phyloP scores from a whole-genome alignment of 768 basidiomycete genomes.

The Tylopilus sp. region DNA sequence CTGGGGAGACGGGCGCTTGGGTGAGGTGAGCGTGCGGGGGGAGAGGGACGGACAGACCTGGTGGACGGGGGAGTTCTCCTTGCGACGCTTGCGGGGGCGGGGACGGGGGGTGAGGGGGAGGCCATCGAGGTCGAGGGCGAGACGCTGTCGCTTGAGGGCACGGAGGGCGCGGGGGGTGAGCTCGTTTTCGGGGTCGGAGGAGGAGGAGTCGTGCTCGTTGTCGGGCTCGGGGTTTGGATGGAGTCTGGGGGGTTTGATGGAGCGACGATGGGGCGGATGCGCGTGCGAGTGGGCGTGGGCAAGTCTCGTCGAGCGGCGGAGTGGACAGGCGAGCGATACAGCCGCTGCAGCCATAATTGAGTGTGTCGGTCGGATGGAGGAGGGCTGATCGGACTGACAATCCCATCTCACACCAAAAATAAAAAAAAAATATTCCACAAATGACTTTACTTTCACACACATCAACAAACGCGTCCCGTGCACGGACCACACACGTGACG shows the following conservation, averaged over 20 bases:
- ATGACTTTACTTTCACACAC: not conserved
- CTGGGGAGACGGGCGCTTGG: conserved; percentile 13
- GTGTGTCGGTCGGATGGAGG: conserved; percentile 15
- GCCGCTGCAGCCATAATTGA: conserved; percentile 29
- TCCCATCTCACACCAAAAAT: not conserved
- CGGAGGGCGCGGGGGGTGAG: conserved; percentile 34
- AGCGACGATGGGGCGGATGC: too few relatives aligned
- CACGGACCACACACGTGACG: conserved; percentile 30
- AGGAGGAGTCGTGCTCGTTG: conserved; percentile 17
- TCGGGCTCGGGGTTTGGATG: conserved; percentile 9
- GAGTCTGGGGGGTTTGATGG: too few relatives aligned
- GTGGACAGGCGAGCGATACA: conserved; percentile 28
- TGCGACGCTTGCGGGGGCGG: conserved; percentile 23
- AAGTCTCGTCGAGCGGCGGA: conserved; percentile 28
- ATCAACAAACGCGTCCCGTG: conserved; percentile 19
- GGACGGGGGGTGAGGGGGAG: conserved; percentile 16
- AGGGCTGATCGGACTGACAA: conserved; percentile 9
- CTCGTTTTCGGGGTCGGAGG: conserved; percentile 27
- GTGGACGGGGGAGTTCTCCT: conserved; percentile 11
- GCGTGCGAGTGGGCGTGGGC: conserved; percentile 18
- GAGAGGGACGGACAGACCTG: not conserved
- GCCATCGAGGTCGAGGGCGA: conserved; percentile 29
- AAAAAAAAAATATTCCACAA: too few relatives aligned
- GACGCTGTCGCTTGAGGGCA: conserved; percentile 32
- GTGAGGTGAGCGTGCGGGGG: not conserved